These are phyloP conservation scores for Suhomyces ambrosiae DNA, from an alignment of 1,139 yeast genomes.

Conservation along the genomic window DNA sequence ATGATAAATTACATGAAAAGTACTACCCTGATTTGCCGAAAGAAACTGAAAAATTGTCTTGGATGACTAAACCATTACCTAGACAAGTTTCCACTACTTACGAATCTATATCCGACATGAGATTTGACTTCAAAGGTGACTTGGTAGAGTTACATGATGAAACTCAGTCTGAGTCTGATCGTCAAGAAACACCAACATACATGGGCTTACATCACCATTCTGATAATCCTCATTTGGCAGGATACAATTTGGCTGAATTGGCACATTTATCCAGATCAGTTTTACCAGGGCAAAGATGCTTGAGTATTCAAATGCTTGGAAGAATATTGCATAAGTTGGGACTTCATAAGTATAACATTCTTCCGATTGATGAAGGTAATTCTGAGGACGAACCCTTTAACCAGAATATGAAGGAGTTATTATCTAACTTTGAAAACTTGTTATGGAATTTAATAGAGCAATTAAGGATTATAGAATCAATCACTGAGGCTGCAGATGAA, in stretches of 20 bases:
- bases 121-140: constrained; percentile 89
- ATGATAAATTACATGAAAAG: constrained; percentile 76
- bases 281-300: constrained; percentile 80
- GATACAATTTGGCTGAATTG: constrained; percentile 83
- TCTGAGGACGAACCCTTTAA: constrained; percentile 43
- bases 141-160: constrained; percentile 52
- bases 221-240: constrained; percentile 85
- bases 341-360: constrained; percentile 54
- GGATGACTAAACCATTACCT: constrained; percentile 80
- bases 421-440: constrained; percentile 57
- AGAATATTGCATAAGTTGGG: constrained; percentile 83
- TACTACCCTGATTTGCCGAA: constrained; percentile 88
- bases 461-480: constrained; percentile 66
- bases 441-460: constrained; percentile 76
- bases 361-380: constrained; percentile 41
- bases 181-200: constrained; percentile 50
- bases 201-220: constrained; percentile 92
- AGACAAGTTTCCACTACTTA: constrained; percentile 48
- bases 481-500: constrained; percentile 78
- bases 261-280: constrained; percentile 79
- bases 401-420: constrained; percentile 39
- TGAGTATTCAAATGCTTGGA: constrained; percentile 86
- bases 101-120: constrained; percentile 65
- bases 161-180: constrained; percentile 41
- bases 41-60: constrained; percentile 78